A percentile compares a stretch with the other conserved stretches of the same genome.
Conservation (phyloP, 1,284 basidiomycete species). For the Rhodotorula sp. region DNA sequence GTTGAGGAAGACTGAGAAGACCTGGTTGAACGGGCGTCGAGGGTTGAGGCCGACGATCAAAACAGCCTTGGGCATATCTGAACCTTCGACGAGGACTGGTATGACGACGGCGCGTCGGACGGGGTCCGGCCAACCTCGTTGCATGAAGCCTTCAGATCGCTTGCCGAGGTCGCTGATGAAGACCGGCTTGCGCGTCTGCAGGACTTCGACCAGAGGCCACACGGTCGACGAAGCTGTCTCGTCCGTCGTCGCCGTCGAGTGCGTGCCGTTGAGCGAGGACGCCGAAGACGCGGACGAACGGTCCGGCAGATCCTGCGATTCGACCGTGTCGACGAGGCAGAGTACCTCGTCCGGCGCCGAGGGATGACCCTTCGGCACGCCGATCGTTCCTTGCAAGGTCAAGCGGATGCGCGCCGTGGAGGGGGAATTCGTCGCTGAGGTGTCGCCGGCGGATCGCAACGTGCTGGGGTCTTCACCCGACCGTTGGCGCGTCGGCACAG, state of each 20-base stretch:
- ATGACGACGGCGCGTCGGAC: slow-evolving; percentile 51
- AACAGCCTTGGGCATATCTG: slow-evolving; percentile 47
- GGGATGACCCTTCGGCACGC: slow-evolving; percentile 25
- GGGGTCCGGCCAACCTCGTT: slow-evolving; percentile 50
- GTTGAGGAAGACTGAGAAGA: slow-evolving; percentile 22
- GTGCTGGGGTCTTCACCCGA: neutral
- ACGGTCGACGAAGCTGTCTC: slow-evolving; percentile 8
- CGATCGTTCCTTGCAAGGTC: slow-evolving; percentile 25
- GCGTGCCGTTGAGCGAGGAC: neutral
- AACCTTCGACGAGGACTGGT: slow-evolving; percentile 49
- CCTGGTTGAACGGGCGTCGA: slow-evolving; percentile 32
- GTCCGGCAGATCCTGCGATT: neutral
- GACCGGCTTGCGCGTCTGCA: slow-evolving; percentile 28
- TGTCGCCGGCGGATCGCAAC: neutral
- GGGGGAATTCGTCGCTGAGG: neutral
- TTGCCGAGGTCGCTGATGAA: slow-evolving; percentile 26
- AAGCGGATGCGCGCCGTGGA: slow-evolving; percentile 2
- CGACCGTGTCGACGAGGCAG: slow-evolving; percentile 15
- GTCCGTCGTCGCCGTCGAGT: slow-evolving; percentile 1
- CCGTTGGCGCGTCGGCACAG: neutral
- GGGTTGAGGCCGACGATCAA: slow-evolving; percentile 51
- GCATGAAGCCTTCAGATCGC: slow-evolving; percentile 14
- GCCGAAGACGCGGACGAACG: neutral
- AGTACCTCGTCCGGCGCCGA: slow-evolving; percentile 17
- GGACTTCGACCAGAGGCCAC: slow-evolving; percentile 34